Evolutionary conservation across 2,329 filamentous ascomycete species (phyloP), one percentile per base, ranked within the genome.

Genomic region (Rutstroemia sp.): DNA sequence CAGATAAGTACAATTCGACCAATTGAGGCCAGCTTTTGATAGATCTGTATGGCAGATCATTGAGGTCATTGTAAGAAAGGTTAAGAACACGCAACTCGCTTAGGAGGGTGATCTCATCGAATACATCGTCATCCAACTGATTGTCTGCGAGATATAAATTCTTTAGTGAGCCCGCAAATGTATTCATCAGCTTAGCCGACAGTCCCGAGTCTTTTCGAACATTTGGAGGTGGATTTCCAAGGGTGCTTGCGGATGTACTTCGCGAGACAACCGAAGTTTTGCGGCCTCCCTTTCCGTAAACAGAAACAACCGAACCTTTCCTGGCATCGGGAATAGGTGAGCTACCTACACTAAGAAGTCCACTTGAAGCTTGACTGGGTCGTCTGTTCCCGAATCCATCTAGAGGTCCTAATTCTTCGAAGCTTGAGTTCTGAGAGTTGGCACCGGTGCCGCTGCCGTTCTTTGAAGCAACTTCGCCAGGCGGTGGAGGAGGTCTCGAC

Each of bases 121-220:
- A 97, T 0, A 96, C 88, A 65, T 97, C 92, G 65, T 97, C 94
- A 56, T 94, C 89, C 23, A 99, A 80, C 59, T 92, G 84, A 69
- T 99, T 99, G 69, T 99, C 94, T 7, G 94, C 94, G 58, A 99
- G 77, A 66, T 89, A 92, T 0, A 99, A 75, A 66, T 95, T 87
- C 51, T 87, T 81, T 60, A 99, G 74, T 5, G 91, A 95, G 6
- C 85, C 86, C 8, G 90, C 88, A 76, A 99, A 97, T 0, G 94
- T 99, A 61, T 86, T 89, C 17, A 85, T 82, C 57, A 95, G 75
- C 64, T 88, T 84, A 65, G 86, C 86, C 16, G 89, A 92, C 56
- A 95, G 76, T 47, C 86, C 89, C 0, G 94, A 97, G 70, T 99
- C 94, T 73, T 99, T 99, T 63, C 94, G 81, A 39, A 70, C 73